Conservation (phyloP, 805 yeast species). For the Myxozyma monticola region DNA sequence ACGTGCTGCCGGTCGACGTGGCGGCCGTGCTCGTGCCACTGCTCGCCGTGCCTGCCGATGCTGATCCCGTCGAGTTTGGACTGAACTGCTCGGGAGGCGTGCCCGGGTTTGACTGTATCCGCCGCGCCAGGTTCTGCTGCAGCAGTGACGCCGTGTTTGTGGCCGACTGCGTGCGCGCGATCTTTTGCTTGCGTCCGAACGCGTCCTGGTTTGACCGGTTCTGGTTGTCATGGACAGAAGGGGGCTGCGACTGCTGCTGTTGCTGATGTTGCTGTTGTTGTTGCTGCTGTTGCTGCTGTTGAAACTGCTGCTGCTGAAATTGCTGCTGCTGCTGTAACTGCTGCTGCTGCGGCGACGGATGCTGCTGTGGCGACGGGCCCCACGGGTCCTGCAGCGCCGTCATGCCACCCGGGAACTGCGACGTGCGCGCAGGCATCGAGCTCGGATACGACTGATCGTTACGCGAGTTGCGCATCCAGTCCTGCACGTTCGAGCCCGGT, state of each 20-base stretch:
- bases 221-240: slow-evolving; percentile 24
- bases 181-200: slow-evolving; percentile 31
- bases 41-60: slow-evolving; percentile 6
- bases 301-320: not conserved
- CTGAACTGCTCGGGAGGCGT: slow-evolving; percentile 31
- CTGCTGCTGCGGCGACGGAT: not conserved
- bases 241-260: not conserved
- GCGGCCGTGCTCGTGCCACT: slow-evolving; percentile 6
- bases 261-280: not conserved
- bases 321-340: not conserved
- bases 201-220: slow-evolving; percentile 21
- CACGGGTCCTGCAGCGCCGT: slow-evolving; percentile 13
- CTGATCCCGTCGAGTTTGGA: slow-evolving; percentile 12
- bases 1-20: slow-evolving; percentile 12
- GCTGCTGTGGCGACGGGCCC: slow-evolving; percentile 4
- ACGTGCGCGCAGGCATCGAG: slow-evolving; percentile 16
- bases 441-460: slow-evolving; percentile 5
- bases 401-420: slow-evolving; percentile 3
- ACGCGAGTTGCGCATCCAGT: slow-evolving; percentile 7
- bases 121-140: slow-evolving; percentile 28
- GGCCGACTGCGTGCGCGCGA: slow-evolving; percentile 30
- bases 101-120: slow-evolving; percentile 29
- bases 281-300: not conserved
- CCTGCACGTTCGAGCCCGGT: slow-evolving; percentile 2
- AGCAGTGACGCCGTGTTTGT: slow-evolving; percentile 25